Evolutionary conservation across 192 early-diverging fungal genomes (phyloP).

Genomic region (Coemansia brasiliensis): DNA sequence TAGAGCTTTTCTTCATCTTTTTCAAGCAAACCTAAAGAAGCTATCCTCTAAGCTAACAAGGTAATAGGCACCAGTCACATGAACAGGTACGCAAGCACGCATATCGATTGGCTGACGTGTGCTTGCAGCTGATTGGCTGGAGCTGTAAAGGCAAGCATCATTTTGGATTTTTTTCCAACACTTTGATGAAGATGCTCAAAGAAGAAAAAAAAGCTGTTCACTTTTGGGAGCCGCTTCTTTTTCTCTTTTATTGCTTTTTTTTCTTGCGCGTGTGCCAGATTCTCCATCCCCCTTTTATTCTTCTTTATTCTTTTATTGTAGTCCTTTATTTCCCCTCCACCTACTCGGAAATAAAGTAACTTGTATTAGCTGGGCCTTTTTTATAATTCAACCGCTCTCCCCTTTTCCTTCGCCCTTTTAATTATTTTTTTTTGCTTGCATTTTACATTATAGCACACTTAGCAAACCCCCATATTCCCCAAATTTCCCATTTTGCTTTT

Average conservation of each 20-base stretch:
- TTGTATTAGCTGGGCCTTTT: background rate
- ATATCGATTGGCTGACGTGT: conserved; percentile 10
- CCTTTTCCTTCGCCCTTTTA: too few relatives aligned
- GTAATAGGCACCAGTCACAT: conserved; percentile 1
- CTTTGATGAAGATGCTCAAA: background rate
- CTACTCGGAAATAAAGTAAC: conserved; percentile 3
- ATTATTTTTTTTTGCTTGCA: too few relatives aligned
- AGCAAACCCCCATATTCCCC: too few relatives aligned
- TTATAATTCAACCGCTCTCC: background rate
- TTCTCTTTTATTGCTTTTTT: conserved; percentile 12
- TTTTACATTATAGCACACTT: too few relatives aligned
- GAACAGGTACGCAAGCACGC: background rate
- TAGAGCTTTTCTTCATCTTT: too few relatives aligned
- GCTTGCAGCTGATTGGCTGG: conserved; percentile 15
- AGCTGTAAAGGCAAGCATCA: background rate
- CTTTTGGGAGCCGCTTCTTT: background rate
- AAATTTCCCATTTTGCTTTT: too few relatives aligned
- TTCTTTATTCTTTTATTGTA: background rate
- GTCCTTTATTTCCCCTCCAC: conserved; percentile 1
- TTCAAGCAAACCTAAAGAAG: too few relatives aligned
- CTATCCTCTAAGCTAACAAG: too few relatives aligned
- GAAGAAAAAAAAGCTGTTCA: background rate
- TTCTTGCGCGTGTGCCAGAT: background rate
- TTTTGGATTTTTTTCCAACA: conserved; percentile 18
- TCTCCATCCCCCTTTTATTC: background rate